These are phyloP conservation scores for Boletus insuetus DNA, from an alignment of 768 basidiomycete species.

Conservation along the genomic window DNA sequence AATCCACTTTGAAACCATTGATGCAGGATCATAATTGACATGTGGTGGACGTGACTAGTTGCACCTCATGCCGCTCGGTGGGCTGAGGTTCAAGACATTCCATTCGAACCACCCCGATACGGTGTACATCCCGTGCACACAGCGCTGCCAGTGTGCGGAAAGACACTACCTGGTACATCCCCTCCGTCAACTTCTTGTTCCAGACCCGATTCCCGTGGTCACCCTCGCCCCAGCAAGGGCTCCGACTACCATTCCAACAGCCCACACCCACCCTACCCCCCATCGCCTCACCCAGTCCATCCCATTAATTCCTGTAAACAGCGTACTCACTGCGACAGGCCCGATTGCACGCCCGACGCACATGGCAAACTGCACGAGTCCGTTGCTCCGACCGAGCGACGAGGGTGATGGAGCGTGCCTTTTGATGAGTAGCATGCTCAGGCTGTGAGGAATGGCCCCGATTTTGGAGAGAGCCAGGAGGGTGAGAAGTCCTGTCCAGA, in stretches of 20 bases:
- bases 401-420: not conserved
- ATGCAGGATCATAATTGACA: too few relatives aligned
- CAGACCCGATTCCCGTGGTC: conserved; percentile 3
- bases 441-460: conserved; percentile 31
- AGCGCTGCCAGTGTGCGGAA: too few relatives aligned
- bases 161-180: too few relatives aligned
- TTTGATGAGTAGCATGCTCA: conserved; percentile 62
- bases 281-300: conserved; percentile 5
- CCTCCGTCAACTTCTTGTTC: too few relatives aligned
- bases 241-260: conserved; percentile 8
- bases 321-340: conserved; percentile 50
- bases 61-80: too few relatives aligned
- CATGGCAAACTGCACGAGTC: conserved; percentile 56
- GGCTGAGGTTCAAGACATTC: too few relatives aligned
- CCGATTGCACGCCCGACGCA: conserved; percentile 51
- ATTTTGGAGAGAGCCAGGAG: conserved; percentile 39
- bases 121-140: too few relatives aligned
- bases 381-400: conserved; percentile 36
- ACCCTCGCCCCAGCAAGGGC: conserved; percentile 10
- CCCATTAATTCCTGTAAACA: conserved; percentile 19
- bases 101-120: too few relatives aligned
- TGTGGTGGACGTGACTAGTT: too few relatives aligned
- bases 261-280: conserved; percentile 15
- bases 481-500: conserved; percentile 50
- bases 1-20: too few relatives aligned